Base-by-base conservation (phyloP, 352 stramenopile genomes). In the Saprolegnia parasitica region DNA sequence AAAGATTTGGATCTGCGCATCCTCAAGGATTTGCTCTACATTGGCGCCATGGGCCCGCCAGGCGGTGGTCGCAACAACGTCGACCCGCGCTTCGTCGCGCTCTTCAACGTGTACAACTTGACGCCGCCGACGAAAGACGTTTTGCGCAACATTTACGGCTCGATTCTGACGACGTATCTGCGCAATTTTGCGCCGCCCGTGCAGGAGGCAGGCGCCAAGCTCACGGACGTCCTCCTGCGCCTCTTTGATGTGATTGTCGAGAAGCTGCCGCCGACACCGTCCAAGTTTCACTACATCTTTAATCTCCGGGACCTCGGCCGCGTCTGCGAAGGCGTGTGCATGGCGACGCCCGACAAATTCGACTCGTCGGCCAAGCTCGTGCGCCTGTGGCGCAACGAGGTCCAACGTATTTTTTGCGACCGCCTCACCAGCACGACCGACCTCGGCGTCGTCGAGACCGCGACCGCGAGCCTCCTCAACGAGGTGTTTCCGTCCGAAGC, bases 271-370 rank as follows among this genome's bases (percentile, higher is more conserved):
- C 91, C 94, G 0, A 98, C 94, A 16, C 94, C 93, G 23, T 95
- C 88, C 40, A 98, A 98, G 70, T 98, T 98, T 62, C 94, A 98
- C 74, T 98, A 98, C 75, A 98, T 98, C 58, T 98, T 98, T 75
- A 98, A 98, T 50, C 76, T 98, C n/a, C 84, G 95, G 0, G 95
- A 98, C 67, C 74, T 98, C 16, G 93, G 87, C 0, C 86, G 95
- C 11, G 92, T 98, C 1, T 98, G 93, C 54, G 93, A 98, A 76
- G 95, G 95, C 10, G 77, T 98, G 16, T 98, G 93, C 62, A 92
- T 97, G 74, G 90, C 90, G 11, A 98, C 92, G 0, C 79, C 87
- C 0, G 94, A 98, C 71, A 91, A 85, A 35, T 95, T 97, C 68
- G 79, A 87, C 39, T 83, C 66, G 29, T 73, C 78, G 24, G 58